A percentile compares a stretch with the other conserved stretches of the same genome.
Conservation (phyloP, 192 early-diverging fungal genomes). For the Coemansia sp. region DNA sequence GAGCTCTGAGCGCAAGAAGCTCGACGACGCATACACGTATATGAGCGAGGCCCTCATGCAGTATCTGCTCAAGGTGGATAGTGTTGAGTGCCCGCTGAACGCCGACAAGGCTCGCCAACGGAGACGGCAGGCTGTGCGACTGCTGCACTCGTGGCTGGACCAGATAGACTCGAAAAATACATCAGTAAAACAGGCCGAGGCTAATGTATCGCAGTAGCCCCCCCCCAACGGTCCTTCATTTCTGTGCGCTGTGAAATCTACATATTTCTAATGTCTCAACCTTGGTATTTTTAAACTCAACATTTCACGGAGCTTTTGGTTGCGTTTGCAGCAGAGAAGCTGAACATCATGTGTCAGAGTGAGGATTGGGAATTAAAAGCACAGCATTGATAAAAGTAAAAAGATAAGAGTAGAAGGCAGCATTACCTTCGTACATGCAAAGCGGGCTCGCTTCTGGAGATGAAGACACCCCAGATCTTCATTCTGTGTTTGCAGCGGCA, state of each 20-base stretch:
- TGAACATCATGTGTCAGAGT: too few species aligned
- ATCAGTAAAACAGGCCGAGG: constrained; percentile 58
- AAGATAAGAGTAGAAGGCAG: too few species aligned
- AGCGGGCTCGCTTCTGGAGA: not conserved
- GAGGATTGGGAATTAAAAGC: too few species aligned
- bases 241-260: not conserved
- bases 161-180: constrained; percentile 69
- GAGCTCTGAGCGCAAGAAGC: constrained; percentile 58
- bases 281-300: not conserved
- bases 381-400: too few species aligned
- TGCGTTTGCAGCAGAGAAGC: too few species aligned
- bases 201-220: constrained; percentile 35
- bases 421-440: not conserved
- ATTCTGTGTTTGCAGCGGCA: constrained; percentile 36
- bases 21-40: constrained; percentile 64
- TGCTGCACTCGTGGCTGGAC: constrained; percentile 74
- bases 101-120: constrained; percentile 70
- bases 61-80: constrained; percentile 71
- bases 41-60: constrained; percentile 78
- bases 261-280: not conserved
- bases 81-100: constrained; percentile 65
- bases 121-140: constrained; percentile 69
- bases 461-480: not conserved
- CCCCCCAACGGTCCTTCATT: not conserved
- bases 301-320: not conserved